Percentiles rank a stretch among this genome's conserved stretches.
phyloP scores from a whole-genome alignment of 768 basidiomycete genomes.

The Sarcodon aspratus region DNA sequence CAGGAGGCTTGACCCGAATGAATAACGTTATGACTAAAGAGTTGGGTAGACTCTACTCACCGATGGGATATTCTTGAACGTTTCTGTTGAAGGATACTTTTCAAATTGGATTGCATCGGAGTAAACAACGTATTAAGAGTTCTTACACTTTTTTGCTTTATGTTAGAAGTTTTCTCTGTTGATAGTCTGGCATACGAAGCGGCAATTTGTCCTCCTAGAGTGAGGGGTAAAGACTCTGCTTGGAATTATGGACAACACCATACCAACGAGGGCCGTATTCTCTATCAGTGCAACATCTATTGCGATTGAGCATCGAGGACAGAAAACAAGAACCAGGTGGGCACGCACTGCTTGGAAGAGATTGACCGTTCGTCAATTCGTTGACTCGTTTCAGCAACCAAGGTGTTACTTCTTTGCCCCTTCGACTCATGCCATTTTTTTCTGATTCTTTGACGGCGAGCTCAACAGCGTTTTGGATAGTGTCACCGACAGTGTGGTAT shows the following conservation, averaged over 20 bases:
- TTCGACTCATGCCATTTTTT: constrained; percentile 61
- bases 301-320: not conserved
- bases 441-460: constrained; percentile 80
- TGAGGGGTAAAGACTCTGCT: not conserved
- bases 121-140: not conserved
- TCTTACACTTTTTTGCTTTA: not conserved
- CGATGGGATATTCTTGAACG: not conserved
- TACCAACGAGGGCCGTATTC: constrained; percentile 81
- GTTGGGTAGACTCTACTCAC: not conserved
- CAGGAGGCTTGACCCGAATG: constrained; percentile 11
- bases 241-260: not conserved
- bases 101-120: not conserved
- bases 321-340: not conserved
- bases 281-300: constrained; percentile 79
- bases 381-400: constrained; percentile 82
- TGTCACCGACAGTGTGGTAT: constrained; percentile 53
- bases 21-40: not conserved
- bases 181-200: constrained; percentile 54
- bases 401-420: constrained; percentile 89
- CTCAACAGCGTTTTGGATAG: constrained; percentile 70
- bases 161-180: not conserved
- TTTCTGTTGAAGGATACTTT: not conserved
- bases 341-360: constrained; percentile 57
- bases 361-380: constrained; percentile 69
- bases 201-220: constrained; percentile 66